A percentile compares a stretch with the other conserved stretches of the same genome.
Evolutionary conservation across 2,329 filamentous ascomycete species (phyloP).

Genomic region (Paraphoma chrysanthemicola): DNA sequence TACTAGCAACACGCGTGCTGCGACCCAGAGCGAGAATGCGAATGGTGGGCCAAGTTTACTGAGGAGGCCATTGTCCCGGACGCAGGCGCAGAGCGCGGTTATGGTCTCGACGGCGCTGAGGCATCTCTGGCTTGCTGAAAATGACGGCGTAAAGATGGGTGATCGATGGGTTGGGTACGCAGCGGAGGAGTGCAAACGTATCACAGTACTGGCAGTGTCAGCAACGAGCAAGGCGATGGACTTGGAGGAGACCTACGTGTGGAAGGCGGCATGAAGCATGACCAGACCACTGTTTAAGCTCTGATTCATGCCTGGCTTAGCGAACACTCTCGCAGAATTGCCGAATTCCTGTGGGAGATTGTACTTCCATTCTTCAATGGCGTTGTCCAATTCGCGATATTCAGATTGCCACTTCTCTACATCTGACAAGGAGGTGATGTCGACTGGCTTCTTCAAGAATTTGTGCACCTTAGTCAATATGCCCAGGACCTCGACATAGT

Average conservation of each 20-base stretch:
- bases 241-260: slow-evolving; percentile 65
- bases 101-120: slow-evolving; percentile 76
- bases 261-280: slow-evolving; percentile 89
- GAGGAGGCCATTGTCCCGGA: slow-evolving; percentile 74
- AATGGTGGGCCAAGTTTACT: slow-evolving; percentile 87
- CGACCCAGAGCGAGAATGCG: slow-evolving; percentile 92
- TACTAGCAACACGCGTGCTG: slow-evolving; percentile 83
- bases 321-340: slow-evolving; percentile 79
- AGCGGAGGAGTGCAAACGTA: slow-evolving; percentile 88
- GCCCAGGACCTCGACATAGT: slow-evolving; percentile 88
- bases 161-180: slow-evolving; percentile 90
- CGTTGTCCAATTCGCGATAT: slow-evolving; percentile 83
- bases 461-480: slow-evolving; percentile 87
- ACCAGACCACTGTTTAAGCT: slow-evolving; percentile 82
- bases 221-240: not conserved
- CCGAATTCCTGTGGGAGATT: slow-evolving; percentile 82
- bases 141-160: slow-evolving; percentile 87
- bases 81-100: slow-evolving; percentile 77
- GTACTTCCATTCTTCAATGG: slow-evolving; percentile 83
- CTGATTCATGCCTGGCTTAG: slow-evolving; percentile 66
- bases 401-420: slow-evolving; percentile 89
- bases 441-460: slow-evolving; percentile 87
- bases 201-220: slow-evolving; percentile 68
- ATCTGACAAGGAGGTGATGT: slow-evolving; percentile 82
- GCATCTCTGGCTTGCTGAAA: slow-evolving; percentile 83